Evolutionary conservation across 257 asterid genomes (phyloP).

Genomic region (Prunella vulgaris): DNA sequence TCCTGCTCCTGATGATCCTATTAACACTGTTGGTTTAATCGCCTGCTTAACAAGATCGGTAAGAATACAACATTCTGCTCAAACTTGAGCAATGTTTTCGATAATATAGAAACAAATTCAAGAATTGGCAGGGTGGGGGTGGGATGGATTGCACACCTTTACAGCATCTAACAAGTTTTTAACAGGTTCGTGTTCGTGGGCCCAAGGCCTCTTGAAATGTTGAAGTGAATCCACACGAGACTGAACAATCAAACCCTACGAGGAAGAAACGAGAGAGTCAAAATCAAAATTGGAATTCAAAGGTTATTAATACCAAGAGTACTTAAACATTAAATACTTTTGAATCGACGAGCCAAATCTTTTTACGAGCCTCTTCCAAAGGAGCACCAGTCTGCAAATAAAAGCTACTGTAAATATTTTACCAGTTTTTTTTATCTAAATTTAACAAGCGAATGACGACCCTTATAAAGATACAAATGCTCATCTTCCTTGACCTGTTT

Average conservation of each 20-base stretch:
- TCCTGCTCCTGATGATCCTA: slow-evolving; percentile 96
- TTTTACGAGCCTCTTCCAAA: slow-evolving; percentile 76
- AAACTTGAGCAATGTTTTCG: neutral
- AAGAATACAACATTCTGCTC: neutral
- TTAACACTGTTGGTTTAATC: slow-evolving; percentile 78
- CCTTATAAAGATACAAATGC: slow-evolving; percentile 4
- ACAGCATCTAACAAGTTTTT: slow-evolving; percentile 63
- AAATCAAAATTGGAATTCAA: neutral
- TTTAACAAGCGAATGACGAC: neutral
- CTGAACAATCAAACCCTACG: slow-evolving; percentile 67
- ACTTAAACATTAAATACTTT: slow-evolving; percentile 30
- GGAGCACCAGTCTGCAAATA: slow-evolving; percentile 70
- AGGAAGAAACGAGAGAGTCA: neutral
- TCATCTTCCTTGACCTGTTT: slow-evolving; percentile 53
- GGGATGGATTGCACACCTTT: slow-evolving; percentile 41
- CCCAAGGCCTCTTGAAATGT: slow-evolving; percentile 89
- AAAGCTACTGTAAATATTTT: neutral
- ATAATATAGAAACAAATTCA: neutral
- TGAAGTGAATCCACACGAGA: slow-evolving; percentile 77
- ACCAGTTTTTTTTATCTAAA: neutral
- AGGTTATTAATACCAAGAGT: neutral
- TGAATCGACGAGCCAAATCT: slow-evolving; percentile 80
- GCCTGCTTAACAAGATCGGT: slow-evolving; percentile 41
- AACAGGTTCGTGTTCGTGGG: slow-evolving; percentile 76
- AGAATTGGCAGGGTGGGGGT: neutral